phyloP scores from a whole-genome alignment of 2,329 filamentous ascomycete genomes.

The Aschersonia sp. region DNA sequence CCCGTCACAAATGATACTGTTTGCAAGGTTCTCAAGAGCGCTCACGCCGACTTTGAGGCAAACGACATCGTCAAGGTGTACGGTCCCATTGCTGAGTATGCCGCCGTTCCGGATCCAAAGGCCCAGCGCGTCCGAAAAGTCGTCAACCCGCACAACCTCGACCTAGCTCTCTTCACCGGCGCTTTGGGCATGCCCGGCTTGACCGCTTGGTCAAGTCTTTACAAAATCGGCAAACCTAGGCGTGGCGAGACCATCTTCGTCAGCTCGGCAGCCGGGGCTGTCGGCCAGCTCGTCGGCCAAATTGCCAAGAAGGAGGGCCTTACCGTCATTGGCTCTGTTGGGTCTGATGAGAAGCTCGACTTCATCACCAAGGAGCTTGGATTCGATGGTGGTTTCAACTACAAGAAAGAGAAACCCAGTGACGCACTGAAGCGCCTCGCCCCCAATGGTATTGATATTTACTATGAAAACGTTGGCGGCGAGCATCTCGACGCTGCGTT shows the following conservation, averaged over 20 bases:
- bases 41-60: slow-evolving; percentile 43
- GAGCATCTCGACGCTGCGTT: slow-evolving; percentile 35
- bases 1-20: slow-evolving; percentile 52
- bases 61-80: slow-evolving; percentile 51
- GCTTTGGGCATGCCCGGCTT: slow-evolving; percentile 48
- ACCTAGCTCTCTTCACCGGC: slow-evolving; percentile 56
- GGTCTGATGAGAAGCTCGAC: slow-evolving; percentile 65
- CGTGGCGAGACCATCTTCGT: slow-evolving; percentile 67
- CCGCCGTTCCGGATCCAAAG: slow-evolving; percentile 31
- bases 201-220: slow-evolving; percentile 56
- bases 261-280: slow-evolving; percentile 65
- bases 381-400: slow-evolving; percentile 61
- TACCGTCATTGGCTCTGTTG: slow-evolving; percentile 66
- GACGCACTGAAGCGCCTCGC: slow-evolving; percentile 58
- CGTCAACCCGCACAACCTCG: slow-evolving; percentile 54
- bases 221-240: slow-evolving; percentile 49
- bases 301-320: slow-evolving; percentile 70
- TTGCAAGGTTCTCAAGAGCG: slow-evolving; percentile 57
- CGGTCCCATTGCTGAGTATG: slow-evolving; percentile 57
- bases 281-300: slow-evolving; percentile 73
- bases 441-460: slow-evolving; percentile 62
- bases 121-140: slow-evolving; percentile 35
- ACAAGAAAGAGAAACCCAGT: slow-evolving; percentile 63
- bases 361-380: slow-evolving; percentile 40
- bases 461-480: slow-evolving; percentile 40